These are phyloP conservation scores for Tuber microsphaerosporum DNA, from an alignment of 495 filamentous ascomycete genomes.

Conservation along the genomic window DNA sequence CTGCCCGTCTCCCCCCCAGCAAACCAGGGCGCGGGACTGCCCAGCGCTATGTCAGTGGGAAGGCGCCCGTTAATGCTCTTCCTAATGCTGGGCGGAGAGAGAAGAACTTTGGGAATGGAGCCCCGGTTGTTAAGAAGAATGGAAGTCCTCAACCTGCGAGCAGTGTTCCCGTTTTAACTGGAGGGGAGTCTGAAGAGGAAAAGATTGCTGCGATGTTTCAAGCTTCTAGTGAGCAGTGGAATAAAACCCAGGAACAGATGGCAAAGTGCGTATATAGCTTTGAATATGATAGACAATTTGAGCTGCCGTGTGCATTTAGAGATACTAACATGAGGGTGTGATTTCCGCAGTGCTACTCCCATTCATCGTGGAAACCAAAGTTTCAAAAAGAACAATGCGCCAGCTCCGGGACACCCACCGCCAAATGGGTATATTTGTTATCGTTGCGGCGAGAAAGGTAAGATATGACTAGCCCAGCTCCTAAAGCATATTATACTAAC, in stretches of 20 bases:
- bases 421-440: conserved; percentile 93
- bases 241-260: conserved; percentile 82
- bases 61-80: conserved; percentile 84
- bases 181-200: conserved; percentile 63
- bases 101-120: conserved; percentile 46
- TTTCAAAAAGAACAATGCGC: conserved; percentile 56
- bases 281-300: conserved; percentile 34
- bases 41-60: conserved; percentile 91
- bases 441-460: conserved; percentile 90
- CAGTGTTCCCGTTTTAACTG: conserved; percentile 26
- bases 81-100: conserved; percentile 58
- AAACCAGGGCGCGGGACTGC: conserved; percentile 77
- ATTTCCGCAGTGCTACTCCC: conserved; percentile 53
- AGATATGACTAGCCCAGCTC: conserved; percentile 8
- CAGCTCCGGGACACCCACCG: conserved; percentile 76
- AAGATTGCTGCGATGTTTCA: conserved; percentile 83
- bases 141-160: conserved; percentile 42
- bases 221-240: conserved; percentile 77
- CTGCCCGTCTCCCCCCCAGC: conserved; percentile 73
- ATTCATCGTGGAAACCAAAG: conserved; percentile 50
- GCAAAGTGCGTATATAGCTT: conserved; percentile 60
- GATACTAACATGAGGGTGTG: conserved; percentile 27
- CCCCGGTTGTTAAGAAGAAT: conserved; percentile 49
- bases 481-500: conserved; percentile 16
- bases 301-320: conserved; percentile 13